A percentile compares a stretch with the other conserved stretches of the same genome.
These are phyloP conservation scores for Kazachstania kunashirensis DNA, from an alignment of 805 yeast species.

Conservation along the genomic window DNA sequence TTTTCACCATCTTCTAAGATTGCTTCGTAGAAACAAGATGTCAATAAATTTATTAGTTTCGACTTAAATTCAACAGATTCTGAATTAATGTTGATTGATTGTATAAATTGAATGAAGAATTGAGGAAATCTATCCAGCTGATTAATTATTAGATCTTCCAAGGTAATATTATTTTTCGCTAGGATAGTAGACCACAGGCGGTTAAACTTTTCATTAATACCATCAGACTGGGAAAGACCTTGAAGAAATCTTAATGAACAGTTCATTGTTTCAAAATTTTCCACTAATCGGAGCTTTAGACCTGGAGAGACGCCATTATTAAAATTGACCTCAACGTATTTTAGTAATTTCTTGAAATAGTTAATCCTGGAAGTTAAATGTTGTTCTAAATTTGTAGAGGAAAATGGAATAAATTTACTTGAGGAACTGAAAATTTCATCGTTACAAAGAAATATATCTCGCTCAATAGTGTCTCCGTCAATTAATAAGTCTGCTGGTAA, in stretches of 20 bases:
- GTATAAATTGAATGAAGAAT: slow-evolving; percentile 20
- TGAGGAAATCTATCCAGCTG: slow-evolving; percentile 21
- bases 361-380: slow-evolving; percentile 43
- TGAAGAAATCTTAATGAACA: slow-evolving; percentile 41
- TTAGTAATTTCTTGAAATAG: slow-evolving; percentile 37
- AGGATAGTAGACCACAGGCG: slow-evolving; percentile 9
- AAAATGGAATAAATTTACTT: slow-evolving; percentile 48
- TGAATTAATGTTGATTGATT: slow-evolving; percentile 7
- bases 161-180: slow-evolving; percentile 7
- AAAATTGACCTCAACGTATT: slow-evolving; percentile 40
- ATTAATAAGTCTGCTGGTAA: slow-evolving; percentile 38
- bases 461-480: slow-evolving; percentile 37
- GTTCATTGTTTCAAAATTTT: slow-evolving; percentile 35
- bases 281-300: slow-evolving; percentile 33
- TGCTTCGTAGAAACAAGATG: slow-evolving; percentile 21
- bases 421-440: slow-evolving; percentile 48
- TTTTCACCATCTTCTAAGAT: slow-evolving; percentile 36
- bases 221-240: slow-evolving; percentile 8
- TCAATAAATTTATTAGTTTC: slow-evolving; percentile 17
- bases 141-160: slow-evolving; percentile 19
- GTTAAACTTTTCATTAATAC: slow-evolving; percentile 1
- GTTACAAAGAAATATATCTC: slow-evolving; percentile 42
- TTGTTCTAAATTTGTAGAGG: slow-evolving; percentile 40
- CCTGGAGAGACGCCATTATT: slow-evolving; percentile 27
- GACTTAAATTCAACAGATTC: slow-evolving; percentile 13